Evolutionary conservation across 495 filamentous ascomycete species (phyloP), one percentile per base, ranked within the genome.

Genomic region (Zalerion maritima): DNA sequence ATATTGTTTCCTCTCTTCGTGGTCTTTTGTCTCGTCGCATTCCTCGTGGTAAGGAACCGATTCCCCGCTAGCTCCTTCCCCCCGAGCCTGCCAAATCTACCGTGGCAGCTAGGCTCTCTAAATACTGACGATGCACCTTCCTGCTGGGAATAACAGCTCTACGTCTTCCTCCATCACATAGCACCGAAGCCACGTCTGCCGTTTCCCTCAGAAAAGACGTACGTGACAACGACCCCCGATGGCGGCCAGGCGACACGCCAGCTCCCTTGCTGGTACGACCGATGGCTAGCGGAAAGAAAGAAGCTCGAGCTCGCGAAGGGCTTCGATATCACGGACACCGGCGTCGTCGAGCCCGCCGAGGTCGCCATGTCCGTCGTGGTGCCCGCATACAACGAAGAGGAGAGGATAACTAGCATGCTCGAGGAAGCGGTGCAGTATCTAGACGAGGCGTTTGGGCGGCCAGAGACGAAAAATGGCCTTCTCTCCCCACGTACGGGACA

Each of bases 301-400:
- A 49, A 55, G 27, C 46, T 34, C 42, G 42, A 58, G 31, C 28
- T 35, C 2, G 55, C 32, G 11, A 35, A 37, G 14, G 43, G 40
- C 28, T 40, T 44, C 31, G 44, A 48, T 14, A 36, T 58, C 10
- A 47, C 58, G 24, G 40, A 59, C 20, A 37, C 49, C 10, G 51
- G 49, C 10, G 44, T 41, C 33, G 62, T 60, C 22, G 57, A 60
- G 42, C 57, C 55, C 3, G 50, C 54, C 25, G 57, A 63, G 18
- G 50, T 57, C 5, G 43, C 50, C 47, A 73, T 97, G 62, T 87
- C 78, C 30, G 72, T 96, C 2, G 82, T 97, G 2, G 77, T 97
- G 26, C 89, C 89, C 0, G 89, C 89, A 4, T 99, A 82, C 62
- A 96, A 99, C 50, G 89, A 99, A 41, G 73, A 82, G 39, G 66